Conservation (phyloP, 139 green algal species). For the Trebouxia sp. region DNA sequence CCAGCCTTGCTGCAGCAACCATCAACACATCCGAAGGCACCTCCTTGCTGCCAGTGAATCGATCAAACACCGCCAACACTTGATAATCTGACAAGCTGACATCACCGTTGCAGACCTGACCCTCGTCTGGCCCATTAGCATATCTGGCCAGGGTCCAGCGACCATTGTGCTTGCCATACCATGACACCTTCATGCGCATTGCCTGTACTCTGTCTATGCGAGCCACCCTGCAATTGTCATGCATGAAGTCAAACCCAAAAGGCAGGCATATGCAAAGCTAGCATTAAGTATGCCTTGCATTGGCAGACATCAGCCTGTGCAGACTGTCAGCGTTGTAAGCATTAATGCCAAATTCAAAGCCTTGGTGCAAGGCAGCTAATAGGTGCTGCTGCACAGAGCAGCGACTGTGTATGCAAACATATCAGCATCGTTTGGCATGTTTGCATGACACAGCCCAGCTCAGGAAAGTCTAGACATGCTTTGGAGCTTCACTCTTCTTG, state of each 20-base stretch:
- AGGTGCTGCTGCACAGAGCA: no score
- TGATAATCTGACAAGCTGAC: not conserved
- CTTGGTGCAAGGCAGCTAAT: no score
- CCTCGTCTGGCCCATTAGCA: not conserved
- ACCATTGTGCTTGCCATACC: slow-evolving; percentile 21
- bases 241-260: not conserved
- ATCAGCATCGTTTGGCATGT: no score
- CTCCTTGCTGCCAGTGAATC: slow-evolving; percentile 11
- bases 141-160: not conserved
- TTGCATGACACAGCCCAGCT: no score
- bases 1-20: not conserved
- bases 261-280: no score
- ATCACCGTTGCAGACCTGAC: not conserved
- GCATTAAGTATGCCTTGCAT: no score
- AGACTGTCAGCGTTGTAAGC: not conserved
- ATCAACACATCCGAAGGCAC: not conserved
- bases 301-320: no score
- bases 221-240: not conserved
- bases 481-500: no score
- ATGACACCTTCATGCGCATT: not conserved
- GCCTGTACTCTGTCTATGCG: slow-evolving; percentile 6
- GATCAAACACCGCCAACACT: slow-evolving; percentile 6
- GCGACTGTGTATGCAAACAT: no score
- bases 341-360: not conserved
- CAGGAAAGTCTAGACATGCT: no score